A percentile compares a stretch with the other conserved stretches of the same genome.
These are phyloP conservation scores for Gossypium trilobum DNA, from an alignment of 441 rosid species.

Conservation along the genomic window DNA sequence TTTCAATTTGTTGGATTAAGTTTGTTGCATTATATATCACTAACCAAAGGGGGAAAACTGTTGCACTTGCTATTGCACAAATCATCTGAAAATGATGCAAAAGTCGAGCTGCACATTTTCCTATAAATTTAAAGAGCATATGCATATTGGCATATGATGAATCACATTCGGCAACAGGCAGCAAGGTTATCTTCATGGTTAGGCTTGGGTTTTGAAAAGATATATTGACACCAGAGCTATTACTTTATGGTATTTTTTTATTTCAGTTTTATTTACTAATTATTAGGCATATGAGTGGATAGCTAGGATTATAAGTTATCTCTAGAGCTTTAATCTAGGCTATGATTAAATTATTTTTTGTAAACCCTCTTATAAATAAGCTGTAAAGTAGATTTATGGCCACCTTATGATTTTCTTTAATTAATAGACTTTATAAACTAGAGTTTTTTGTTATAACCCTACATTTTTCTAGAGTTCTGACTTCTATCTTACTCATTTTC, in stretches of 20 bases:
- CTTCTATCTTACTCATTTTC: not conserved
- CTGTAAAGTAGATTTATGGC: not conserved
- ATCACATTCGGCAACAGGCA: not conserved
- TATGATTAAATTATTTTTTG: not conserved
- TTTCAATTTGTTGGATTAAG: conserved; percentile 2
- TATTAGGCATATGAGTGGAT: not conserved
- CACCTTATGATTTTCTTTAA: not conserved
- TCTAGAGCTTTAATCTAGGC: not conserved
- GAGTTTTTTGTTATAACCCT: not conserved
- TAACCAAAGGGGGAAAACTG: not conserved
- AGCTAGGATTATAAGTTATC: not conserved
- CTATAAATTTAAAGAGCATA: not conserved
- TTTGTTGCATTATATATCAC: not conserved
- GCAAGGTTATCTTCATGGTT: not conserved
- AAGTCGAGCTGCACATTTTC: not conserved
- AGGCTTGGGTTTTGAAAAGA: not conserved
- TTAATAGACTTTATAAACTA: not conserved
- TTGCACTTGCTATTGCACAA: not conserved
- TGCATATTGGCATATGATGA: not conserved
- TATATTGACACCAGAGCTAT: not conserved
- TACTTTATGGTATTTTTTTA: not conserved
- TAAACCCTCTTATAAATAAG: not conserved
- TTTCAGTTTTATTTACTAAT: not conserved
- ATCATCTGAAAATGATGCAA: not conserved
- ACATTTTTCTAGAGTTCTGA: not conserved